These are phyloP conservation scores for Pythium vanterpoolii DNA, from an alignment of 352 stramenopile species.

Conservation along the genomic window DNA sequence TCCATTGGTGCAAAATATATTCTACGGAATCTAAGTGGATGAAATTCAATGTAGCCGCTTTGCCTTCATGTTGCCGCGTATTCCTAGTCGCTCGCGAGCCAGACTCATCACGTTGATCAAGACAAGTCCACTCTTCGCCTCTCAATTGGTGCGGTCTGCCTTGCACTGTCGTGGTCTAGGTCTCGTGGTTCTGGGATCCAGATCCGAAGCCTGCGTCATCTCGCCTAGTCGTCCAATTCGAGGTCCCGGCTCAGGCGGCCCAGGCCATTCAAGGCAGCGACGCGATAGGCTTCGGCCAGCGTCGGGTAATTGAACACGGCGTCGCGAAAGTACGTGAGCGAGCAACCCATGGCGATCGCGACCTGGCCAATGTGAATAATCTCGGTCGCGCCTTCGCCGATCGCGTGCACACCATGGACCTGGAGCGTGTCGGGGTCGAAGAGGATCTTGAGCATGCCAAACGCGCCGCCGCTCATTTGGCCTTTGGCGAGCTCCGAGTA, in stretches of 20 bases:
- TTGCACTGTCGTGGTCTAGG: too few species aligned
- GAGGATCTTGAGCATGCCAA: constrained; percentile 83
- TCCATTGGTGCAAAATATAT: not conserved
- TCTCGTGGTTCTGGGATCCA: too few species aligned
- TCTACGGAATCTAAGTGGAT: not conserved
- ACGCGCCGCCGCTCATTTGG: constrained; percentile 78
- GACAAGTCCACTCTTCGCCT: too few species aligned
- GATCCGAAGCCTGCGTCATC: not conserved
- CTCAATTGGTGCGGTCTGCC: too few species aligned
- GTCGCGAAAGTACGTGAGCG: constrained; percentile 88
- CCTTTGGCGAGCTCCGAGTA: constrained; percentile 85
- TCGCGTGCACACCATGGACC: constrained; percentile 77
- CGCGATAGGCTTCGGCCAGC: constrained; percentile 83
- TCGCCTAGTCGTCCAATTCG: not conserved
- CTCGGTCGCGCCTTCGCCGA: constrained; percentile 84
- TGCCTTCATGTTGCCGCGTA: not conserved
- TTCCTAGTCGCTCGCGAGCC: not conserved
- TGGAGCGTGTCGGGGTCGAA: constrained; percentile 76
- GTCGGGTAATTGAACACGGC: constrained; percentile 93
- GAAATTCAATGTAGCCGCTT: not conserved
- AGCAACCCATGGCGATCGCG: constrained; percentile 79
- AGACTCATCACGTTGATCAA: not conserved
- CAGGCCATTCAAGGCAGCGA: constrained; percentile 73
- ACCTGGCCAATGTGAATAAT: constrained; percentile 90
- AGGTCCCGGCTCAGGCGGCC: constrained; percentile 10